phyloP scores from a whole-genome alignment of 2,329 filamentous ascomycete species.

The Teratosphaeria viscida region DNA sequence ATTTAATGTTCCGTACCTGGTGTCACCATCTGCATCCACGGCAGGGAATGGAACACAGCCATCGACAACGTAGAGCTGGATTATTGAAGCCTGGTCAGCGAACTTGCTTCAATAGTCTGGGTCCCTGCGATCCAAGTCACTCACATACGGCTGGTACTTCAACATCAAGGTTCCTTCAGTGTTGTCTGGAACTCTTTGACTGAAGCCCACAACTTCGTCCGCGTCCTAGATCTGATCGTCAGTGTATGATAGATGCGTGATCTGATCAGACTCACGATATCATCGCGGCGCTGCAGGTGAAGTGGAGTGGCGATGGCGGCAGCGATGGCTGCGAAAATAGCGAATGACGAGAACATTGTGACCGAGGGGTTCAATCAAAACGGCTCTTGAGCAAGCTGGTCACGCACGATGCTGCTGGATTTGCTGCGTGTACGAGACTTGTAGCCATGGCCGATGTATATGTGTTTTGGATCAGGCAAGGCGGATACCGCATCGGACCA shows the following conservation, averaged over 20 bases:
- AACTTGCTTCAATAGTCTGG: not conserved
- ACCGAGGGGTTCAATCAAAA: not conserved
- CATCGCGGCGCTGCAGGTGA: not conserved
- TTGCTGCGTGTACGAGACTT: not conserved
- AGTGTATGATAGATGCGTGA: not conserved
- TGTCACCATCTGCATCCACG: slow-evolving; percentile 47
- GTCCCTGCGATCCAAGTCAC: not conserved
- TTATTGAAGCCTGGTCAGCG: not conserved
- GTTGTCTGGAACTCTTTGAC: slow-evolving; percentile 40
- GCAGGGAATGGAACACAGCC: slow-evolving; percentile 54
- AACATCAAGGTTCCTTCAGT: slow-evolving; percentile 39
- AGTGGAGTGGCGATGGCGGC: not conserved
- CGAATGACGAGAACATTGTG: not conserved
- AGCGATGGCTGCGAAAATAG: not conserved
- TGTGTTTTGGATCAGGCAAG: not conserved
- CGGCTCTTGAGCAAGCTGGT: not conserved
- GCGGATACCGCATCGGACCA: not conserved
- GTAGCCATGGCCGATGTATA: not conserved
- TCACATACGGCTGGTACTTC: slow-evolving; percentile 42
- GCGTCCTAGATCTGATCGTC: slow-evolving; percentile 11
- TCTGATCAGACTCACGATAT: not conserved
- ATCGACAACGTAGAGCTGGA: slow-evolving; percentile 41
- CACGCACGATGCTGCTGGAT: not conserved
- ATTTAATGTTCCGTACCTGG: slow-evolving; percentile 32
- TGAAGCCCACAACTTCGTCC: slow-evolving; percentile 42